Percentiles rank a stretch among this genome's conserved stretches.
Conservation (phyloP, 2,329 filamentous ascomycete genomes). For the Fusarium irregulare region DNA sequence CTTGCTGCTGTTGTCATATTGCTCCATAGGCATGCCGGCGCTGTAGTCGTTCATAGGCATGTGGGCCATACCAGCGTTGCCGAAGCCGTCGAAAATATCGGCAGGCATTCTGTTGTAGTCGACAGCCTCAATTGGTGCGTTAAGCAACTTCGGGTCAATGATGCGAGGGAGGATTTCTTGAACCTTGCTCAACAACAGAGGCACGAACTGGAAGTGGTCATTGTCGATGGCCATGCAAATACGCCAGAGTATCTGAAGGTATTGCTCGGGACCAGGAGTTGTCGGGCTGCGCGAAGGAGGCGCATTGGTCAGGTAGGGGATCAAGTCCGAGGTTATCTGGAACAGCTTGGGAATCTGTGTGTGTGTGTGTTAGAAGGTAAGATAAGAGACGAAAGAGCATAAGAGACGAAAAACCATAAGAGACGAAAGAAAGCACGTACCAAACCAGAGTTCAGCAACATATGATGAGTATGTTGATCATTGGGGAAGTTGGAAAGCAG, state of each 20-base stretch:
- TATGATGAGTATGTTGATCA: slow-evolving; percentile 54
- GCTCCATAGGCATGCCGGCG: slow-evolving; percentile 58
- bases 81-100: slow-evolving; percentile 75
- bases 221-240: slow-evolving; percentile 75
- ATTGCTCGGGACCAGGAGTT: slow-evolving; percentile 76
- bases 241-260: slow-evolving; percentile 75
- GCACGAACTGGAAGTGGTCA: slow-evolving; percentile 80
- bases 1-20: slow-evolving; percentile 57
- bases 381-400: neutral
- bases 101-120: slow-evolving; percentile 54
- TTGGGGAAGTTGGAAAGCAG: slow-evolving; percentile 78
- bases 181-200: slow-evolving; percentile 80
- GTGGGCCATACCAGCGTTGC: slow-evolving; percentile 69
- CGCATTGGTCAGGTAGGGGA: slow-evolving; percentile 76
- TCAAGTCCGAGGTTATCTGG: slow-evolving; percentile 78
- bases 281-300: slow-evolving; percentile 66
- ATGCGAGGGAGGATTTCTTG: slow-evolving; percentile 75
- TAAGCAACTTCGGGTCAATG: slow-evolving; percentile 69
- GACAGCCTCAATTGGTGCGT: slow-evolving; percentile 63
- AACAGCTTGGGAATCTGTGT: slow-evolving; percentile 80
- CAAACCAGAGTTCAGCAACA: slow-evolving; percentile 79
- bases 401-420: neutral
- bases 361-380: slow-evolving; percentile 21
- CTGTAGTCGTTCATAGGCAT: slow-evolving; percentile 63
- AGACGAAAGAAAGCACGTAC: slow-evolving; percentile 59